Percentiles rank a stretch among this genome's conserved stretches.
Conservation (phyloP, 768 basidiomycete species). For the Tricholoma bakamatsutake region DNA sequence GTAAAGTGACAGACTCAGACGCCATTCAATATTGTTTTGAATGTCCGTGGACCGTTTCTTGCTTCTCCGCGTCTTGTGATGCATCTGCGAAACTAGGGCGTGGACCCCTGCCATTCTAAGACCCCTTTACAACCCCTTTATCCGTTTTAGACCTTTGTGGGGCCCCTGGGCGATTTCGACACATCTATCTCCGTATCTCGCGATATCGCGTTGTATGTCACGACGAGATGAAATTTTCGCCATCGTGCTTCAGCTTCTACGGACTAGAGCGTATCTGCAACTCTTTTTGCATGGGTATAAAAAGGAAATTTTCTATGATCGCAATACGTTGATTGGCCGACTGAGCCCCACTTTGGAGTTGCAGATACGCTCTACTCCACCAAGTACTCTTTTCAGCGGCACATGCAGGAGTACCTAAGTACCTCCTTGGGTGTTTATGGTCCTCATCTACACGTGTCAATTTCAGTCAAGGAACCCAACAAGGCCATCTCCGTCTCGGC, state of each 20-base stretch:
- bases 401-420: neutral
- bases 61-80: neutral
- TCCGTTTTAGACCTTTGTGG: neutral
- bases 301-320: no score
- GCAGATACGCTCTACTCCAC: neutral
- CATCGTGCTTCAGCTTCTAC: neutral
- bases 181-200: constrained; percentile 1
- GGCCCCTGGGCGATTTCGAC: neutral
- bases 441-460: neutral
- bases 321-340: no score
- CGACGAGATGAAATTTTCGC: neutral
- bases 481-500: neutral
- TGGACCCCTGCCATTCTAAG: neutral
- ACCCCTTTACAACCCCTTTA: neutral
- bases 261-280: no score
- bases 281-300: no score
- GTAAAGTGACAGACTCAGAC: neutral
- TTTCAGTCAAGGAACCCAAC: neutral
- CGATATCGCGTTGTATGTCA: neutral
- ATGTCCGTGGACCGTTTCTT: neutral
- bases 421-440: neutral
- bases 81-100: neutral
- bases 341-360: no score
- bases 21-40: neutral
- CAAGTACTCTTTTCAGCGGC: neutral